Percentiles rank a stretch among this genome's conserved stretches.
Evolutionary conservation across 805 yeast species (phyloP).

Genomic region (Wickerhamomyces queroliae): DNA sequence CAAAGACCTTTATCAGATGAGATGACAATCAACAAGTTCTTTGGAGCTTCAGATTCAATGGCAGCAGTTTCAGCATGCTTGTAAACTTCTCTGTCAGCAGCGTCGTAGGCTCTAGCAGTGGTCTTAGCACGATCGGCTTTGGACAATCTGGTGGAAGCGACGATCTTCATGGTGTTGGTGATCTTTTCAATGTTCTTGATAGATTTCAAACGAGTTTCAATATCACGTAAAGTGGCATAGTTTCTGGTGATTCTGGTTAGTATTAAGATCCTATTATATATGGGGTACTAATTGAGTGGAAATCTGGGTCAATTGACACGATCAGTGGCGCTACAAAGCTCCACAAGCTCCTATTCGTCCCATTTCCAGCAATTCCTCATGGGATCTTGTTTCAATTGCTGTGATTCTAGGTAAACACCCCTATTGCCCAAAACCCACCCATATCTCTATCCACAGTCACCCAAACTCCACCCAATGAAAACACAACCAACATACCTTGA

Average conservation of each 20-base stretch:
- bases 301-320: conserved; percentile 1
- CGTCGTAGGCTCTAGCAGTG: conserved; percentile 78
- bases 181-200: conserved; percentile 98
- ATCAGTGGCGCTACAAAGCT: no score
- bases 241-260: conserved; percentile 44
- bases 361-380: no score
- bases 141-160: conserved; percentile 93
- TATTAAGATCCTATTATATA: conserved; percentile 2
- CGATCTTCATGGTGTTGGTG: conserved; percentile 99
- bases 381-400: not conserved
- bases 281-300: not conserved
- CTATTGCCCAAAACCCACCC: not conserved
- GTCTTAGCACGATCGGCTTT: conserved; percentile 95
- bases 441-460: conserved; percentile 1
- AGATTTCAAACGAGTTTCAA: conserved; percentile 95
- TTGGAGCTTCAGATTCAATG: conserved; percentile 42
- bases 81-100: conserved; percentile 74
- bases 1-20: conserved; percentile 98
- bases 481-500: conserved; percentile 25
- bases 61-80: conserved; percentile 73
- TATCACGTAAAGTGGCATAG: conserved; percentile 98
- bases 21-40: conserved; percentile 77
- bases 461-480: not conserved
- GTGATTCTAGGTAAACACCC: no score
- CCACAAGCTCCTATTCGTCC: no score